phyloP scores from a whole-genome alignment of 345 rosid species.

The Cardamine resedifolia region DNA sequence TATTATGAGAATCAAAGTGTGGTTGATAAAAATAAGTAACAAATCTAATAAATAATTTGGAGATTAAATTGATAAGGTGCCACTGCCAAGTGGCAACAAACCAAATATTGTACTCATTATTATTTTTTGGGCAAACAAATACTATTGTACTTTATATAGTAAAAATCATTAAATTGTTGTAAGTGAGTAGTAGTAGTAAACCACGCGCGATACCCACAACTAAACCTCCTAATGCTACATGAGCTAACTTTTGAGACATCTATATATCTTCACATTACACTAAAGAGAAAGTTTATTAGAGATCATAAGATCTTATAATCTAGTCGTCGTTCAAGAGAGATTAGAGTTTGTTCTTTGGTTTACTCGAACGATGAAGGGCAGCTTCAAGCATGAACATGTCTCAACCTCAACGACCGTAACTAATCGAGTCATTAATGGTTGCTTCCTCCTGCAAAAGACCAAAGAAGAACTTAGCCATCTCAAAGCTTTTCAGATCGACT shows the following conservation, averaged over 20 bases:
- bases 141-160: background rate
- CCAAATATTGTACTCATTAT: background rate
- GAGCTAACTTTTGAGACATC: background rate
- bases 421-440: background rate
- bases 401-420: background rate
- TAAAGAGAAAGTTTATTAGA: too few relatives aligned
- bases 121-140: background rate
- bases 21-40: background rate
- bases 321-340: background rate
- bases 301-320: background rate
- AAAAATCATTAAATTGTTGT: background rate
- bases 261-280: background rate
- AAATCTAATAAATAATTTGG: background rate
- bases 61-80: background rate
- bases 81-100: background rate
- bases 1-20: background rate
- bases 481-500: constrained; percentile 5
- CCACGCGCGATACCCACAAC: background rate
- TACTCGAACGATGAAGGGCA: background rate
- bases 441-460: background rate
- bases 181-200: background rate
- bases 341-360: background rate
- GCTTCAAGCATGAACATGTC: background rate
- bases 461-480: background rate
- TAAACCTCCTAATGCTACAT: background rate